Conservation (phyloP, 495 filamentous ascomycete species). For the Chlorociboria aeruginascens region DNA sequence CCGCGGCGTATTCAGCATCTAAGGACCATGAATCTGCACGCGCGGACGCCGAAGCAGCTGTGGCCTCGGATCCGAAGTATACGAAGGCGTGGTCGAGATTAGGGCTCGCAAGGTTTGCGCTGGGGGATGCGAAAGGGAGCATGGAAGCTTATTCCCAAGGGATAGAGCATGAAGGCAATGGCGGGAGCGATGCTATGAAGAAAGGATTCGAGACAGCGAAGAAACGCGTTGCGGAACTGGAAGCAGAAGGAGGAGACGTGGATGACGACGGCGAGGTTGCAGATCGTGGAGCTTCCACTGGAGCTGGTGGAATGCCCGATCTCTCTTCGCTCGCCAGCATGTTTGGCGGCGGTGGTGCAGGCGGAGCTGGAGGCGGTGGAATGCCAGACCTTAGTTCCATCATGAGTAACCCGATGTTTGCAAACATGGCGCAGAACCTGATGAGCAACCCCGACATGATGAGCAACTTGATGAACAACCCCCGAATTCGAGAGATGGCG, state of each 20-base stretch:
- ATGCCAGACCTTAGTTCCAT: constrained; percentile 77
- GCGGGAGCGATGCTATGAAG: constrained; percentile 81
- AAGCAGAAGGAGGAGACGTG: constrained; percentile 33
- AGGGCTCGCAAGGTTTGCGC: constrained; percentile 77
- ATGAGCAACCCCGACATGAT: constrained; percentile 93
- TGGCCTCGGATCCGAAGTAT: constrained; percentile 77
- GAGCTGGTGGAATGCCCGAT: constrained; percentile 72
- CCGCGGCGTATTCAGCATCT: constrained; percentile 74
- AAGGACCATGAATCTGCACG: constrained; percentile 72
- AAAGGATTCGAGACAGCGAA: constrained; percentile 88
- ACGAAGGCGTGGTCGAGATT: constrained; percentile 93
- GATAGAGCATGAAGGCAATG: constrained; percentile 87
- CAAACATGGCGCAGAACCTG: constrained; percentile 87
- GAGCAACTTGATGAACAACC: constrained; percentile 85
- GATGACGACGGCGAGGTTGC: constrained; percentile 23
- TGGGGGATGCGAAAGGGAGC: constrained; percentile 77
- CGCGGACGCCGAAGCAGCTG: constrained; percentile 79
- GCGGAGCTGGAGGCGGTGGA: constrained; percentile 54
- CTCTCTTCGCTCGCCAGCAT: constrained; percentile 58
- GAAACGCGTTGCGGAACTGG: constrained; percentile 65
- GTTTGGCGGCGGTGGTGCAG: constrained; percentile 41
- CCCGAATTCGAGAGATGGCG: constrained; percentile 73
- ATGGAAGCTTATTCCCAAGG: constrained; percentile 94
- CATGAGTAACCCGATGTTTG: constrained; percentile 97
- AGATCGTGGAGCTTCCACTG: constrained; percentile 34